Base-by-base conservation (phyloP, 2,329 filamentous ascomycete genomes). In the Aspergillus sp. region DNA sequence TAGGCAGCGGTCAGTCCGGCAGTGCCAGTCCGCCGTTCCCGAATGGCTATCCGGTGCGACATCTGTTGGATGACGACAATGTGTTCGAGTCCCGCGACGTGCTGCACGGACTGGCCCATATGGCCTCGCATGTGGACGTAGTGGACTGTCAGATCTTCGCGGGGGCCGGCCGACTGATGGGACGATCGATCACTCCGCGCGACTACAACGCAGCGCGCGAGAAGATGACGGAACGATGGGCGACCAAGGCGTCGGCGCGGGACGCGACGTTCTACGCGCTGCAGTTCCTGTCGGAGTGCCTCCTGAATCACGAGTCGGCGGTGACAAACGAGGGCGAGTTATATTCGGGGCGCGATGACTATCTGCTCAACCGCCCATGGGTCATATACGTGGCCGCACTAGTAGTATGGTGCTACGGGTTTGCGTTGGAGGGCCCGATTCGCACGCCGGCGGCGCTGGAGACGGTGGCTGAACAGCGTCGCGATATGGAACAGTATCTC, bases 111-210 rank as follows among this genome's bases (percentile, higher is more conserved):
- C 78, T 99, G 11, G 94, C 94, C 0, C 94, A 97, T 70, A 96
- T 99, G 90, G 90, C 91, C 3, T 96, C 96, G 82, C 91, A 97
- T 66, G 91, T 95, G 20, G 93, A 97, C 66, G 90, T 97, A 49
- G 89, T 95, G n/a, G 93, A 97, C 69, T 93, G 91, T 64, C 93
- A 97, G 72, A 95, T 97, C 59, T 96, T 94, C 69, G 94, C 93
- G 4, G 86, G 92, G 8, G 90, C 93, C 1, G 89, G 87, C 61
- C 82, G 92, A 26, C 80, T 96, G 2, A 82, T 97, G 3, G 93
- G 94, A 19, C 85, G 93, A 44, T 86, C 87, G 0, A 95, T 97
- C 55, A 91, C 89, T 1, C 79, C 84, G 1, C 84, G 89, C 56
- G 94, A 97, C 71, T 86, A 94, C 51, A 85, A 81, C 57, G 87